Percentiles rank a stretch among this genome's conserved stretches.
phyloP scores from a whole-genome alignment of 257 asterid species.

The Primulina huaijiensis region DNA sequence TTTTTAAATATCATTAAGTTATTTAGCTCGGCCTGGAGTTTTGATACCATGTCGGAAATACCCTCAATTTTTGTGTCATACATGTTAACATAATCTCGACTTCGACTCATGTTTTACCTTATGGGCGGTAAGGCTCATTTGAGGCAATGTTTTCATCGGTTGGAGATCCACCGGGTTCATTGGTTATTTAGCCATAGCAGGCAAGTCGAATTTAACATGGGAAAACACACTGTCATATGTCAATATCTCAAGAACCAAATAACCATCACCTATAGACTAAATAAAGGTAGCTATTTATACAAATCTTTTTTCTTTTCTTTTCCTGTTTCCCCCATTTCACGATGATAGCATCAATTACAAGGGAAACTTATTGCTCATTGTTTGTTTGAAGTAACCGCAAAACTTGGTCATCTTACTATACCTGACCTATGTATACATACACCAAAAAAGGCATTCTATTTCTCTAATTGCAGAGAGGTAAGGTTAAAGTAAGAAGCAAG shows the following conservation, averaged over 20 bases:
- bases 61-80: too few relatives aligned
- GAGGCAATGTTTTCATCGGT: neutral
- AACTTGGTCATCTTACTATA: conserved; percentile 17
- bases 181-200: too few relatives aligned
- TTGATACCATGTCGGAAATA: too few relatives aligned
- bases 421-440: conserved; percentile 9
- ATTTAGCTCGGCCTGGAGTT: too few relatives aligned
- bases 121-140: neutral
- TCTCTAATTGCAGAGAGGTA: conserved; percentile 35
- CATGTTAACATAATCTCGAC: too few relatives aligned
- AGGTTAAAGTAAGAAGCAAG: neutral
- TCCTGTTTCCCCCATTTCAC: neutral
- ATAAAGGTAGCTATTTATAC: neutral
- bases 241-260: neutral
- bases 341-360: neutral
- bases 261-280: neutral
- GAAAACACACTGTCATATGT: neutral
- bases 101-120: too few relatives aligned
- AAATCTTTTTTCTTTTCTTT: neutral
- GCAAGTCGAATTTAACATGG: neutral
- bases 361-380: conserved; percentile 9
- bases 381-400: conserved; percentile 27
- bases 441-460: conserved; percentile 21
- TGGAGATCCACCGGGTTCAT: neutral
- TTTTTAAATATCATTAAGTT: too few relatives aligned